phyloP scores from a whole-genome alignment of 2,329 filamentous ascomycete species.

The Colletotrichum navitas region DNA sequence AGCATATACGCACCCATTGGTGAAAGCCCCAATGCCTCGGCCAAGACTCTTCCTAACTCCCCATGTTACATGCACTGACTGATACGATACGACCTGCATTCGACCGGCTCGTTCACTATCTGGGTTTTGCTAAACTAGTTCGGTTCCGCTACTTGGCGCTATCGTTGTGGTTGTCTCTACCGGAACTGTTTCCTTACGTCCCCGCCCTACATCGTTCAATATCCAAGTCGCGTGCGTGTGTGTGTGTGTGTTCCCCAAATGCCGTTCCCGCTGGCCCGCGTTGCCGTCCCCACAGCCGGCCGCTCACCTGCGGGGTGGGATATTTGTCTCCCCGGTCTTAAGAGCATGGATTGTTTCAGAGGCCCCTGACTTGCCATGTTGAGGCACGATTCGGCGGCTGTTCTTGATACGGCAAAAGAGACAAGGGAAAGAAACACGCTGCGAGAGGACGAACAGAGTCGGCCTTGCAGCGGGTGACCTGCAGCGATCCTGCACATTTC shows the following conservation, averaged over 20 bases:
- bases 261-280: conserved; percentile 17
- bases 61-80: background rate
- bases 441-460: background rate
- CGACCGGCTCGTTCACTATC: background rate
- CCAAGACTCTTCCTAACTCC: background rate
- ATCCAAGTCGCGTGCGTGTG: background rate
- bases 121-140: background rate
- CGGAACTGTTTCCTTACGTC: background rate
- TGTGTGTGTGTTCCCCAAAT: background rate
- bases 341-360: background rate
- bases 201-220: conserved; percentile 14
- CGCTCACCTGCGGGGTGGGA: background rate
- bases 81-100: background rate
- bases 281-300: conserved; percentile 8
- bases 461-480: conserved; percentile 5
- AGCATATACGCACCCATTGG: background rate
- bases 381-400: background rate
- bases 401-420: background rate
- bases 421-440: background rate
- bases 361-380: background rate
- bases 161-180: background rate
- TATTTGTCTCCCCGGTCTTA: background rate
- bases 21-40: background rate
- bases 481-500: conserved; percentile 14
- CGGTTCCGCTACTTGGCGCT: background rate